Percentiles rank a stretch among this genome's conserved stretches.
Conservation (phyloP, 129 eudicot species). For the Escallonia herrerae region DNA sequence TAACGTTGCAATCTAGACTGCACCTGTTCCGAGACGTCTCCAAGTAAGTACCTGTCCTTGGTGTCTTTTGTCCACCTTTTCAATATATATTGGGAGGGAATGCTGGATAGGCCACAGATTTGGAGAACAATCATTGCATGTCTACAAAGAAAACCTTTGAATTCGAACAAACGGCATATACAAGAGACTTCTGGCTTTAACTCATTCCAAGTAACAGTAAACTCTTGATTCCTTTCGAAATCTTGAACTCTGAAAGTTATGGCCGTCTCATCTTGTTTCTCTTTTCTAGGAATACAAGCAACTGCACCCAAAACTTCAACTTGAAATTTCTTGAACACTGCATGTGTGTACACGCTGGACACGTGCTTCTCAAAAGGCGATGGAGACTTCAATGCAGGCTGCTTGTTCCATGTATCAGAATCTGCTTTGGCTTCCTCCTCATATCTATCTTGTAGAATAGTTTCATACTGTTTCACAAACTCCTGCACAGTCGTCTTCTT, state of each 20-base stretch:
- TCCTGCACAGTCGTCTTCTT: slow-evolving; percentile 70
- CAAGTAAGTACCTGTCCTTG: slow-evolving; percentile 37
- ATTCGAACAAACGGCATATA: slow-evolving; percentile 80
- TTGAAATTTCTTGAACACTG: slow-evolving; percentile 82
- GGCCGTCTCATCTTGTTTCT: slow-evolving; percentile 37
- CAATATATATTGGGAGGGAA: slow-evolving; percentile 71
- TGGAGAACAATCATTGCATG: slow-evolving; percentile 90
- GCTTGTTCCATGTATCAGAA: slow-evolving; percentile 82
- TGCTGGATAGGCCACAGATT: slow-evolving; percentile 59
- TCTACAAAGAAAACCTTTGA: slow-evolving; percentile 79
- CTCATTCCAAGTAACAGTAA: slow-evolving; percentile 51
- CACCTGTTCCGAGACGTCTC: slow-evolving; percentile 47
- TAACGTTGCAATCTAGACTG: slow-evolving; percentile 77
- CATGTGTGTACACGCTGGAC: slow-evolving; percentile 52
- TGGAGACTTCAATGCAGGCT: slow-evolving; percentile 69
- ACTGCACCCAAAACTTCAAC: slow-evolving; percentile 82
- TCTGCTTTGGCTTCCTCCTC: slow-evolving; percentile 93
- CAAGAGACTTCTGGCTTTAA: slow-evolving; percentile 67
- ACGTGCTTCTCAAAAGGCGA: slow-evolving; percentile 90
- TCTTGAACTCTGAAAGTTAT: slow-evolving; percentile 56
- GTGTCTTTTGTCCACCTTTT: slow-evolving; percentile 88
- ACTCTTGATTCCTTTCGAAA: slow-evolving; percentile 57
- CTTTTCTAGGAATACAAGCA: slow-evolving; percentile 69
- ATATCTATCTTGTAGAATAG: slow-evolving; percentile 74
- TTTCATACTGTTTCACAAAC: slow-evolving; percentile 62